Conservation (phyloP, 805 yeast species). For the Saturnispora kantuleensis region DNA sequence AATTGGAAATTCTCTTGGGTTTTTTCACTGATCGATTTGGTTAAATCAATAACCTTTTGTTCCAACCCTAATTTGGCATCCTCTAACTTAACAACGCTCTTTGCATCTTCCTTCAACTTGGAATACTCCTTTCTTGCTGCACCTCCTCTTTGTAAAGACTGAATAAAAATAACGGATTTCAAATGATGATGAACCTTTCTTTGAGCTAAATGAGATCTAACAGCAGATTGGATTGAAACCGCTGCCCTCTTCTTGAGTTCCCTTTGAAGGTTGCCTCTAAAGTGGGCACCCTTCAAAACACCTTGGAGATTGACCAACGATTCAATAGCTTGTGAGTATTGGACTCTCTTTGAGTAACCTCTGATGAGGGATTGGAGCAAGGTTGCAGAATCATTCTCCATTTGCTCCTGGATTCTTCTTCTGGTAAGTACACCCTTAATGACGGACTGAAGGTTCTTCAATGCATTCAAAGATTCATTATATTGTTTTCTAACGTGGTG, state of each 20-base stretch:
- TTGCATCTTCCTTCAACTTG: constrained; percentile 73
- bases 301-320: constrained; percentile 38
- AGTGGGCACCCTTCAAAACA: constrained; percentile 39
- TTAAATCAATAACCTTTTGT: constrained; percentile 93
- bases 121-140: constrained; percentile 58
- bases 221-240: constrained; percentile 55
- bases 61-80: constrained; percentile 91
- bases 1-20: constrained; percentile 74
- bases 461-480: constrained; percentile 42
- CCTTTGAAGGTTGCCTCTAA: constrained; percentile 43
- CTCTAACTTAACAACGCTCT: constrained; percentile 79
- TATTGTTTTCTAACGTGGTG: constrained; percentile 53
- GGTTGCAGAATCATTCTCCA: constrained; percentile 53
- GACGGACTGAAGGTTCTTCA: constrained; percentile 48
- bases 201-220: constrained; percentile 64
- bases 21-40: constrained; percentile 71
- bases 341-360: constrained; percentile 39
- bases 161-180: constrained; percentile 59
- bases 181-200: constrained; percentile 34
- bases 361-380: constrained; percentile 61
- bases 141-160: constrained; percentile 67
- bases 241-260: constrained; percentile 57
- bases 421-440: constrained; percentile 58
- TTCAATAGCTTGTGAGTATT: constrained; percentile 24
- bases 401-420: constrained; percentile 40